Base-by-base conservation (phyloP, 163 green algal genomes). In the Volvox carteri region DNA sequence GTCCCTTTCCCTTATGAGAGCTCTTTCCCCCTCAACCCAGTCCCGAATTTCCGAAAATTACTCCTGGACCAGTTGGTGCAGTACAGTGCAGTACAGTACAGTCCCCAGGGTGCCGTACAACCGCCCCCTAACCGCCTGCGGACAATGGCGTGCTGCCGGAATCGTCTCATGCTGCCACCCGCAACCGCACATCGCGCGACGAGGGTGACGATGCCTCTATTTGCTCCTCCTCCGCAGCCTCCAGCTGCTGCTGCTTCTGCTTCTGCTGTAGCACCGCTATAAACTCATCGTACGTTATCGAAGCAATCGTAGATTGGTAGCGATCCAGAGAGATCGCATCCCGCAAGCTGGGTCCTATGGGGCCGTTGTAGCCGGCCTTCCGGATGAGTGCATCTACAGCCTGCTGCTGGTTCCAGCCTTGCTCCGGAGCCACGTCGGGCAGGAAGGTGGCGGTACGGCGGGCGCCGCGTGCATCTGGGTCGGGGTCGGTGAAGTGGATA, bases 371-470 rank as follows among this genome's bases (percentile, higher is more conserved):
- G 30, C 95, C 95, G 0, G 94, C 92, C 91, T 97, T 97, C 80
- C 78, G 85, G 2, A 97, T 86, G 4, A 97, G 93, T 3, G 94
- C 90, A 48, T 97, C 93, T 2, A 97, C 76, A 0, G 92, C 93
- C 72, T 94, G 37, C 78, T 93, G 62, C 52, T 72, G 62, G 70
- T 77, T 70, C 90, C 90, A 93, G 50, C 90, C 90, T 75, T 96
- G 86, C 44, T 90, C 75, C 0, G 93, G 90, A 1, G 94, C 89
- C 62, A 96, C 93, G 75, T 98, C 96, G 44, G 96, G 96, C 58
- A 98, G 92, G 68, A 96, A 98, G 19, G 96, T 98, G 19, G 95
- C 96, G 18, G 78, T 95, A 62, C 94, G 93, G 7, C 74, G 58
- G 72, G 52, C 78, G 58, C 74, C 54, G 30, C 75, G n/a, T 14